Evolutionary conservation across 352 stramenopile species (phyloP).

Genomic region (Saprolegnia diclina): DNA sequence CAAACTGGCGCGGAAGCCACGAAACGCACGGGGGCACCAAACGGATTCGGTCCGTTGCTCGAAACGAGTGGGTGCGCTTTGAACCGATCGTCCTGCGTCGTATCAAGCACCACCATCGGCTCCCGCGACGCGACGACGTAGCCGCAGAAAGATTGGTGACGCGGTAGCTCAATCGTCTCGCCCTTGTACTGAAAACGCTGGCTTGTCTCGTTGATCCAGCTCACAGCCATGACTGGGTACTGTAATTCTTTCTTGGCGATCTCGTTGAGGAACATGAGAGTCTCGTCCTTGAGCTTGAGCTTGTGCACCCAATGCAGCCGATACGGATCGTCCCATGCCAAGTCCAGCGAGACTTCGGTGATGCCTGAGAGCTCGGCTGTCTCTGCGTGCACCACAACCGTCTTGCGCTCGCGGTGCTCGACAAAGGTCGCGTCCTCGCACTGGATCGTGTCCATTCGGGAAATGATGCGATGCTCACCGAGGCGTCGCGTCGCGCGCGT

Average conservation of each 20-base stretch:
- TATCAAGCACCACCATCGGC: slow-evolving; percentile 1
- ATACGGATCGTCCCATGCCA: slow-evolving; percentile 8
- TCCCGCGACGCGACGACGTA: not conserved
- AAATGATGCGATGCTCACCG: no score
- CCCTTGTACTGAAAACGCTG: slow-evolving; percentile 10
- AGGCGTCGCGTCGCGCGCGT: no score
- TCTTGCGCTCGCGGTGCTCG: slow-evolving; percentile 3
- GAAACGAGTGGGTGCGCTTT: not conserved
- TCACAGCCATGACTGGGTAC: slow-evolving; percentile 15
- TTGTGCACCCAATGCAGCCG: slow-evolving; percentile 3
- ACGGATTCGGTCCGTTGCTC: slow-evolving; percentile 5
- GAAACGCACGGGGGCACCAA: not conserved
- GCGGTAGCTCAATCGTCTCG: not conserved
- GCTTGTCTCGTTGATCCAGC: not conserved
- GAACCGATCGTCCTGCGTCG: not conserved
- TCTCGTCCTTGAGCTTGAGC: slow-evolving; percentile 6
- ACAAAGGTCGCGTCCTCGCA: slow-evolving; percentile 1
- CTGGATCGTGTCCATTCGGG: not conserved
- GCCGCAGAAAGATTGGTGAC: slow-evolving; percentile 3
- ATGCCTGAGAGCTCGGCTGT: not conserved
- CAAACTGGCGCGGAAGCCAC: not conserved
- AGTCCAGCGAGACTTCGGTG: slow-evolving; percentile 1
- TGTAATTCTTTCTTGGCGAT: slow-evolving; percentile 13
- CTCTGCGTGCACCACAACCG: not conserved
- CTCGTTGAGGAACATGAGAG: slow-evolving; percentile 2